Evolutionary conservation across 2,329 filamentous ascomycete species (phyloP).

Genomic region (Aspergillus puulaauensis): DNA sequence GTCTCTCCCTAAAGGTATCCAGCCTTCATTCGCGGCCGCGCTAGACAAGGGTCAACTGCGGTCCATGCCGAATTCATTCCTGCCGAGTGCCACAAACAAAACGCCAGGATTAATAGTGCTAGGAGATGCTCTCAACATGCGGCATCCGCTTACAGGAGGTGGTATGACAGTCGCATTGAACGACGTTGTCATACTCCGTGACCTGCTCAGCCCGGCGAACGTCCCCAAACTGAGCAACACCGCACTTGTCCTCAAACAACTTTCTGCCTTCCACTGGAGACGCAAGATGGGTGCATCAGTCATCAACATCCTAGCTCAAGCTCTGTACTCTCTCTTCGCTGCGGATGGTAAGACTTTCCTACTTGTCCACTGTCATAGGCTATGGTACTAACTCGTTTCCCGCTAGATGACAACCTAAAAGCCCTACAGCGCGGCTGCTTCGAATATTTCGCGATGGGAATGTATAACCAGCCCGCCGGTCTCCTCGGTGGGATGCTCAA

Average conservation of each 20-base stretch:
- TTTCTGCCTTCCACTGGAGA: constrained; percentile 79
- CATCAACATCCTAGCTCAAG: constrained; percentile 97
- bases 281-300: constrained; percentile 80
- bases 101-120: constrained; percentile 75
- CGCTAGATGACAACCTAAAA: constrained; percentile 64
- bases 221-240: constrained; percentile 71
- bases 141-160: constrained; percentile 94
- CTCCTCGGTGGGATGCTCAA: constrained; percentile 79
- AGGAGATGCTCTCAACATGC: constrained; percentile 98
- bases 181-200: constrained; percentile 76
- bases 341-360: constrained; percentile 58
- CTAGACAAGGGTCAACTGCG: constrained; percentile 76
- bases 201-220: constrained; percentile 67
- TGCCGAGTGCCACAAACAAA: constrained; percentile 74
- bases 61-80: constrained; percentile 94
- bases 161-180: constrained; percentile 98
- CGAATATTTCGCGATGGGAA: constrained; percentile 77
- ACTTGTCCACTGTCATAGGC: background rate
- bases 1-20: constrained; percentile 68
- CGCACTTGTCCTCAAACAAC: constrained; percentile 63
- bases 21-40: constrained; percentile 71
- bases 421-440: constrained; percentile 90
- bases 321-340: constrained; percentile 87
- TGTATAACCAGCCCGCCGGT: constrained; percentile 74
- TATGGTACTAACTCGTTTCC: constrained; percentile 8